phyloP scores from a whole-genome alignment of 805 yeast genomes.

The Zygotorulaspora danielsina region DNA sequence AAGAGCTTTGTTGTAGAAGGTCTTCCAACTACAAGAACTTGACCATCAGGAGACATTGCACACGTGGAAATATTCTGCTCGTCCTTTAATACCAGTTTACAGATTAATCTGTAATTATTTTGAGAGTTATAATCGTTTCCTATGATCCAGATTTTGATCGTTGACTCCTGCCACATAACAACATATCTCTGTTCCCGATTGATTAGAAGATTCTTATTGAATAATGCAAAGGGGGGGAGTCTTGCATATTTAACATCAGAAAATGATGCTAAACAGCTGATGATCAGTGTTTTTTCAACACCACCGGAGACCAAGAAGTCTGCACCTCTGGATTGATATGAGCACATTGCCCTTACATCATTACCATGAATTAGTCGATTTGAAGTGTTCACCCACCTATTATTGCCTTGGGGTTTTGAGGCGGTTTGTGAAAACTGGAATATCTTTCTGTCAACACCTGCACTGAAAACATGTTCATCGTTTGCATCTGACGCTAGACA shows the following conservation, averaged over 20 bases:
- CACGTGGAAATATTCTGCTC: conserved; percentile 77
- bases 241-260: conserved; percentile 66
- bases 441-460: conserved; percentile 92
- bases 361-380: conserved; percentile 79
- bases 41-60: conserved; percentile 59
- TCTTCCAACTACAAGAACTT: conserved; percentile 68
- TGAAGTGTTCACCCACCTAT: conserved; percentile 70
- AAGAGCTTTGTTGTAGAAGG: conserved; percentile 65
- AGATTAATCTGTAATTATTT: conserved; percentile 46
- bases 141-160: conserved; percentile 75
- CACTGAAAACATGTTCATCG: conserved; percentile 69
- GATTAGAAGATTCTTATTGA: conserved; percentile 47
- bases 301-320: conserved; percentile 79
- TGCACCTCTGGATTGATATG: conserved; percentile 63
- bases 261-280: conserved; percentile 63
- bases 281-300: conserved; percentile 62
- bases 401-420: conserved; percentile 1
- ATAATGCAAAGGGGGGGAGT: conserved; percentile 57
- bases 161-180: conserved; percentile 77
- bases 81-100: conserved; percentile 62
- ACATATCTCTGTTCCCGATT: conserved; percentile 49
- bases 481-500: conserved; percentile 57
- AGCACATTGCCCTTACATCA: conserved; percentile 74
- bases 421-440: conserved; percentile 48
- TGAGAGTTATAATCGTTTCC: conserved; percentile 31